Conservation (phyloP, 2,329 filamentous ascomycete genomes). For the Fonsecaea multimorphosa region DNA sequence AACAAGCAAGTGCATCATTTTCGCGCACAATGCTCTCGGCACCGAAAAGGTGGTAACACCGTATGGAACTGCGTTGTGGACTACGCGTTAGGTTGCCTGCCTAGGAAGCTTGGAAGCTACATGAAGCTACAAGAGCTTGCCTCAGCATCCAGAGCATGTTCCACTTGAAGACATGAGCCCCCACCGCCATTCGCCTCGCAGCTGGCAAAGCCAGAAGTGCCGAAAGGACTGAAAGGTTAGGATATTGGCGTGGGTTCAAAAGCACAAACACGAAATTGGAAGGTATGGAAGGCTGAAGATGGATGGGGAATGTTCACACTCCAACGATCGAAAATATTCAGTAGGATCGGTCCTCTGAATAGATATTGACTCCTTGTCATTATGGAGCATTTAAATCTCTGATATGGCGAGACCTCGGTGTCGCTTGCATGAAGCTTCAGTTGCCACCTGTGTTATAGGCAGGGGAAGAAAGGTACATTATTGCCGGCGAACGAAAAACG, state of each 20-base stretch:
- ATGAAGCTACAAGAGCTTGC: neutral
- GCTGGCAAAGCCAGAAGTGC: neutral
- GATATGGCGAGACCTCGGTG: neutral
- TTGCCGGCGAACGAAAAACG: neutral
- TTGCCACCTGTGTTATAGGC: neutral
- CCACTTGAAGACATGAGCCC: neutral
- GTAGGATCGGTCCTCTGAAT: neutral
- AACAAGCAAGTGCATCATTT: constrained; percentile 57
- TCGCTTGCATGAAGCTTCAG: neutral
- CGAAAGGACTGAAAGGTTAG: no score
- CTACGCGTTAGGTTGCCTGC: neutral
- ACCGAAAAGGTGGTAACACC: constrained; percentile 52
- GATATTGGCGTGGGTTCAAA: neutral
- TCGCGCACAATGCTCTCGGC: constrained; percentile 57
- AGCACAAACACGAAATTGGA: neutral
- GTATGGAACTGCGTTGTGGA: neutral
- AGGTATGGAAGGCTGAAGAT: neutral
- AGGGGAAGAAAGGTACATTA: neutral
- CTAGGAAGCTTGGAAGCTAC: neutral
- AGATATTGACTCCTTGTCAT: neutral
- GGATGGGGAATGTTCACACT: neutral
- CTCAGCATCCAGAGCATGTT: neutral
- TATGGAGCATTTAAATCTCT: neutral
- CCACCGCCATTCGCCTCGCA: neutral
- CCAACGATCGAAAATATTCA: neutral